Base-by-base conservation (phyloP, 2,329 filamentous ascomycete genomes). In the Neofusicoccum kwambonambiense region DNA sequence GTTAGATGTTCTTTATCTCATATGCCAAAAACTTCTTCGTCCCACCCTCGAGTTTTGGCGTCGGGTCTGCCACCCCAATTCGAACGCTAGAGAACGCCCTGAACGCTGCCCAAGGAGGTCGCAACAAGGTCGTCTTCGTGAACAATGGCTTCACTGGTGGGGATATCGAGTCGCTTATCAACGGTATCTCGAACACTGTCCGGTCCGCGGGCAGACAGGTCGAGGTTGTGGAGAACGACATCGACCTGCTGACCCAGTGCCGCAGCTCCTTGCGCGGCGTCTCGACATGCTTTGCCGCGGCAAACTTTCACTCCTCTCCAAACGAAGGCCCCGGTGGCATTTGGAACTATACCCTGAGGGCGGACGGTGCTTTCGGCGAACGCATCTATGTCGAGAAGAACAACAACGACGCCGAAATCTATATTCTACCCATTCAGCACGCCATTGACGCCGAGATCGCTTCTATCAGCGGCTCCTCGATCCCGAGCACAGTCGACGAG, bases 301-400 rank as follows among this genome's bases (percentile, higher is more conserved):
- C 90, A 1, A 86, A 90, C 4, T 94, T 96, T 78, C 82, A 87
- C 62, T 89, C 89, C 0, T 96, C 91, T 4, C 91, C 92, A 0
- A 83, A 77, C 1, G 89, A 95, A 78, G 91, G 91, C 9, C 68
- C 75, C 0, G 84, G 83, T 6, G 84, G 84, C 1, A 77, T 85
- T 50, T 97, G 93, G 93, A 96, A 95, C 77, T 97, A 97, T 73
- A 93, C 91, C 0, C 82, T 97, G 31, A 84, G 91, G 64, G 88
- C 88, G 2, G 93, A 97, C 73, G 89, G 89, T 41, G 82, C 87
- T 0, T 82, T 96, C 65, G 88, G 89, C 19, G 75, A 77, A 7
- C 85, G 84, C 63, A 87, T 96, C 67, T 83, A 89, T 68, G 85
- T 90, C 35, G 81, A 88, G 39, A 80, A 81, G n/a, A 76, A 82